These are phyloP conservation scores for Penicillium brasilianum DNA, from an alignment of 2,329 filamentous ascomycete species.

Conservation along the genomic window DNA sequence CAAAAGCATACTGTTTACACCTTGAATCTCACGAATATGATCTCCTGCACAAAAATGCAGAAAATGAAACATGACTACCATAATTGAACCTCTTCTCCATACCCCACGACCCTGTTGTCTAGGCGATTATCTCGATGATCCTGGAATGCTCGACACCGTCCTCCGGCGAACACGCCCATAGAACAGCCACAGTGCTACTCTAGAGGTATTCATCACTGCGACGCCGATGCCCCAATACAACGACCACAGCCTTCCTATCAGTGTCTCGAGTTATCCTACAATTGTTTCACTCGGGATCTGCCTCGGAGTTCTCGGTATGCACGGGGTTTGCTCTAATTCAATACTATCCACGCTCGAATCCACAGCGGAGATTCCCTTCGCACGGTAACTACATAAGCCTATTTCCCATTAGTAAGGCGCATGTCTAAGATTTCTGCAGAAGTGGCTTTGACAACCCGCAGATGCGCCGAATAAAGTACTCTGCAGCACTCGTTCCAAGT, in stretches of 20 bases:
- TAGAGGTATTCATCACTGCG: constrained; percentile 5
- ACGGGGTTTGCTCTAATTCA: background rate
- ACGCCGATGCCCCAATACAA: background rate
- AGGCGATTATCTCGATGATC: background rate
- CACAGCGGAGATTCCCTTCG: background rate
- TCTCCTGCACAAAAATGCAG: background rate
- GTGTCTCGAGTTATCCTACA: background rate
- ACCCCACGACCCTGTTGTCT: constrained; percentile 3
- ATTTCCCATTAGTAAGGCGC: background rate
- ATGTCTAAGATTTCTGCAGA: constrained; percentile 9
- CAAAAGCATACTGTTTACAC: constrained; percentile 8
- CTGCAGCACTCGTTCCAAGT: background rate
- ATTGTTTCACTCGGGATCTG: background rate
- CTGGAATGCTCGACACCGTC: constrained; percentile 3
- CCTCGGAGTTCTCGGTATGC: background rate
- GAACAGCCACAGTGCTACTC: background rate
- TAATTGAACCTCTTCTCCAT: background rate
- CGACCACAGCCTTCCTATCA: background rate
- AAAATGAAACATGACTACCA: constrained; percentile 2
- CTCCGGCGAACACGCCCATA: background rate
- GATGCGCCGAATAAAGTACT: background rate
- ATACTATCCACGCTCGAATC: background rate
- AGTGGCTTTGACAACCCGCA: background rate
- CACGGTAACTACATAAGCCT: background rate
- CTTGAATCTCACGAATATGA: background rate